These are phyloP conservation scores for Cyberlindnera maclurae DNA, from an alignment of 805 yeast species.

Conservation along the genomic window DNA sequence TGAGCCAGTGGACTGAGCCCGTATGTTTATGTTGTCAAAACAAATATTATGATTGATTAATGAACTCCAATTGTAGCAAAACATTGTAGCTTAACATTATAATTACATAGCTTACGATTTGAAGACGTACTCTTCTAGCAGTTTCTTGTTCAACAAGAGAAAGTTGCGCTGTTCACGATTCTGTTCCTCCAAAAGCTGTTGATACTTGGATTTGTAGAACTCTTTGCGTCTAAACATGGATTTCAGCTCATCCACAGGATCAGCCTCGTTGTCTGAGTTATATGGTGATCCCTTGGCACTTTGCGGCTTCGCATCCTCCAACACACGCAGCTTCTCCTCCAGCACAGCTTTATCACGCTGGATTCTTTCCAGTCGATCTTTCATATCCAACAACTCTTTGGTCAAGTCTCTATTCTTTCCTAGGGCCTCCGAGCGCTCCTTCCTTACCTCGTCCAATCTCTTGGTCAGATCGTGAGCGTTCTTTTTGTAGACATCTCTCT, in stretches of 20 bases:
- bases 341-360: background rate
- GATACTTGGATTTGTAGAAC: conserved; percentile 15
- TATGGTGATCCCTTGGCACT: background rate
- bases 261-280: conserved; percentile 1
- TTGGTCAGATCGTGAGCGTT: background rate
- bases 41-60: too few relatives aligned
- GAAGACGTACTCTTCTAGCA: conserved; percentile 11
- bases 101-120: background rate
- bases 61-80: too few relatives aligned
- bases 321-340: background rate
- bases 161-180: conserved; percentile 6
- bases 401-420: background rate
- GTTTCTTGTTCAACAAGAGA: conserved; percentile 3
- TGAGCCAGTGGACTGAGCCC: conserved; percentile 1
- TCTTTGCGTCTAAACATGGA: conserved; percentile 15
- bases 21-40: too few relatives aligned
- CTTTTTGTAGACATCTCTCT: conserved; percentile 4
- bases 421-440: background rate
- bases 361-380: background rate
- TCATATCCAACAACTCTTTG: background rate
- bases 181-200: conserved; percentile 6
- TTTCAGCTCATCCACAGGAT: background rate
- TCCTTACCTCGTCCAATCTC: background rate
- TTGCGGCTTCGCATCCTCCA: background rate
- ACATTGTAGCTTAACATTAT: too few relatives aligned